Percentiles rank a stretch among this genome's conserved stretches.
Conservation (phyloP, 2,329 filamentous ascomycete genomes). For the Fusarium papillatum region DNA sequence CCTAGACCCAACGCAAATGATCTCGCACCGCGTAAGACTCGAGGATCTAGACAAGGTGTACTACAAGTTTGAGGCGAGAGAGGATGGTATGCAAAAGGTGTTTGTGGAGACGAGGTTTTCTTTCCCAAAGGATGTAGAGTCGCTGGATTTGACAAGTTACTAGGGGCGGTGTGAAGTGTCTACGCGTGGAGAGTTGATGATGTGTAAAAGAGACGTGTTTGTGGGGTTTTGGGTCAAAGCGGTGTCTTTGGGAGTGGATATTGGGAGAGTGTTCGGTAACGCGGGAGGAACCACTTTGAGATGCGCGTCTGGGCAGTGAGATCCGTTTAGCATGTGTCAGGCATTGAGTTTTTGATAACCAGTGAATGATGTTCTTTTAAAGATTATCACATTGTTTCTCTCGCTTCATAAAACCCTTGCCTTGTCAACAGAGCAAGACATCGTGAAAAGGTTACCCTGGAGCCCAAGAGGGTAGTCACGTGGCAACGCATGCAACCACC, state of each 20-base stretch:
- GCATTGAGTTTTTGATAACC: neutral
- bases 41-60: slow-evolving; percentile 81
- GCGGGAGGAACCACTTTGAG: neutral
- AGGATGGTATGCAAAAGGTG: slow-evolving; percentile 86
- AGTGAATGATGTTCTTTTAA: neutral
- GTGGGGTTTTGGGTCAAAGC: neutral
- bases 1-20: slow-evolving; percentile 84
- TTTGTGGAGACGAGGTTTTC: slow-evolving; percentile 74
- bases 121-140: slow-evolving; percentile 52
- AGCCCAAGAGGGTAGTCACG: slow-evolving; percentile 9
- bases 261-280: neutral
- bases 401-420: neutral
- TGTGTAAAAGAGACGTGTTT: neutral
- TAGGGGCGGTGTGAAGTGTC: slow-evolving; percentile 4
- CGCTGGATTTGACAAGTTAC: slow-evolving; percentile 34
- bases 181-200: neutral
- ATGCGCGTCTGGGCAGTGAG: neutral
- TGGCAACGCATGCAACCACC: neutral
- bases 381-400: neutral
- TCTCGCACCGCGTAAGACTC: slow-evolving; percentile 82
- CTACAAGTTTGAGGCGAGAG: slow-evolving; percentile 69
- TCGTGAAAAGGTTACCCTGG: slow-evolving; percentile 21
- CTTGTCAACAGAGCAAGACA: neutral
- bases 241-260: neutral
- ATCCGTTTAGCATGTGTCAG: neutral